Conservation (phyloP, 2,329 filamentous ascomycete genomes). For the Pseudocercospora vitis region DNA sequence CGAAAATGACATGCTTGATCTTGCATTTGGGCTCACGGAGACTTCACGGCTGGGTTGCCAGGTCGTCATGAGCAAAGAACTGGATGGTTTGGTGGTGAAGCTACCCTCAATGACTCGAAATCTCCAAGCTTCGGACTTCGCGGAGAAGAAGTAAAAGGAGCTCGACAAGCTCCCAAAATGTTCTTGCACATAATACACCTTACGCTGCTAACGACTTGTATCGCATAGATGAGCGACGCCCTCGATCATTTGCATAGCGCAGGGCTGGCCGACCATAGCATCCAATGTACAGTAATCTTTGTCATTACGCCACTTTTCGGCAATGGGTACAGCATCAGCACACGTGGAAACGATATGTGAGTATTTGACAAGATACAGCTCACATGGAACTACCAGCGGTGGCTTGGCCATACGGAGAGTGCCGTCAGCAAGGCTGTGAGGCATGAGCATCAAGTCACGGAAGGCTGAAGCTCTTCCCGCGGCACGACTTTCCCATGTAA, state of each 20-base stretch:
- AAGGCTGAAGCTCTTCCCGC: no score
- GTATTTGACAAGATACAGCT: no score
- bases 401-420: no score
- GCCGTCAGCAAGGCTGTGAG: no score
- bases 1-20: conserved; percentile 81
- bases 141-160: conserved; percentile 37
- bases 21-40: conserved; percentile 87
- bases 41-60: conserved; percentile 84
- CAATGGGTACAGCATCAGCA: no score
- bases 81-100: conserved; percentile 82
- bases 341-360: background rate
- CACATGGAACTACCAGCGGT: no score
- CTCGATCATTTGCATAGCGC: conserved; percentile 11
- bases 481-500: no score
- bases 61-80: conserved; percentile 84
- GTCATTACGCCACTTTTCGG: no score
- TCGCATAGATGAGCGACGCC: conserved; percentile 8
- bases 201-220: conserved; percentile 10
- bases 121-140: conserved; percentile 90
- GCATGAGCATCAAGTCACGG: no score
- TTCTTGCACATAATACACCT: background rate
- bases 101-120: conserved; percentile 94
- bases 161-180: background rate
- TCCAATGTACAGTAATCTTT: conserved; percentile 7
- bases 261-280: conserved; percentile 1